Conservation (phyloP, 2,329 filamentous ascomycete genomes). For the Talaromyces sp. region DNA sequence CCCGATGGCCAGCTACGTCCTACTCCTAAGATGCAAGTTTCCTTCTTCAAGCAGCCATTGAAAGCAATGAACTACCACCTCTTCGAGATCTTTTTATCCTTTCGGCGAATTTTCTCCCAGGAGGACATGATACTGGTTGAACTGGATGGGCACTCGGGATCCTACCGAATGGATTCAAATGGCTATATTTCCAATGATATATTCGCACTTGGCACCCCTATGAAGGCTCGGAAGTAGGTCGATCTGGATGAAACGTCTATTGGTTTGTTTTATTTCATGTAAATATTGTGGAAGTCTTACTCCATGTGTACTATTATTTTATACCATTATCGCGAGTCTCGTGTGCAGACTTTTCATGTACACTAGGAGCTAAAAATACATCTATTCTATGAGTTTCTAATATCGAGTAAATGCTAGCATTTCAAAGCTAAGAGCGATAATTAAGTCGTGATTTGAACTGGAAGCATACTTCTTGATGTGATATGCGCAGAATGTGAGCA, state of each 20-base stretch:
- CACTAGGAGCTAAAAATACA: not conserved
- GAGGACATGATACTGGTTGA: constrained; percentile 37
- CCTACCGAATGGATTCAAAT: constrained; percentile 33
- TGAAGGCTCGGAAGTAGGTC: constrained; percentile 7
- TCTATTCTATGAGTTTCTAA: not conserved
- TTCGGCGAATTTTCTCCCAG: constrained; percentile 35
- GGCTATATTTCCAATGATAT: constrained; percentile 33
- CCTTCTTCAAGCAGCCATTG: constrained; percentile 30
- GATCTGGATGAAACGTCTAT: not conserved
- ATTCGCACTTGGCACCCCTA: constrained; percentile 21
- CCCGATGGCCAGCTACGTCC: constrained; percentile 5
- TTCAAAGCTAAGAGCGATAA: not conserved
- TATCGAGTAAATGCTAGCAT: not conserved
- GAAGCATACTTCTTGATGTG: not conserved
- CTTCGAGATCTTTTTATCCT: constrained; percentile 28
- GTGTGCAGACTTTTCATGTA: not conserved
- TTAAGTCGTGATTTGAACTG: not conserved
- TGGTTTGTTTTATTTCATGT: not conserved
- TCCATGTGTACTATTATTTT: not conserved
- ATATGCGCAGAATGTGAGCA: not conserved
- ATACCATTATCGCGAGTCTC: not conserved
- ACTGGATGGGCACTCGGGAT: constrained; percentile 29
- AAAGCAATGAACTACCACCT: constrained; percentile 24
- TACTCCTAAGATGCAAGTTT: constrained; percentile 13
- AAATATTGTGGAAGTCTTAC: not conserved